Evolutionary conservation across 2,329 filamentous ascomycete genomes (phyloP), one percentile per base, ranked within the genome.

Genomic region (Apiospora arundinis): DNA sequence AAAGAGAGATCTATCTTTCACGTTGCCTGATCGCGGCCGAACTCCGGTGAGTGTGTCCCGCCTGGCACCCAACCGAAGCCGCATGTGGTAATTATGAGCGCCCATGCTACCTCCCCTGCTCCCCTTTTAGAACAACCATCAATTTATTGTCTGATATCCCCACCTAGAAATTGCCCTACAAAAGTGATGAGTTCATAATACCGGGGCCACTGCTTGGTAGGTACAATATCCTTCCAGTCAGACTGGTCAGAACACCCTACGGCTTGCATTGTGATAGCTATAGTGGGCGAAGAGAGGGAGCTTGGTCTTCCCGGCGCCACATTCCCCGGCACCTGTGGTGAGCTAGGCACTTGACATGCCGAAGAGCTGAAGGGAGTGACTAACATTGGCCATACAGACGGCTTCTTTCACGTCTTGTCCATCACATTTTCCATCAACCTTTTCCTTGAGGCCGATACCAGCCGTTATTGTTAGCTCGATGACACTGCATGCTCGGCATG

Each of bases 21-120:
- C 18, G 40, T 63, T 63, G 56, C 52, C 52, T 60, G 52, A 37
- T 60, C 28, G 52, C 32, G 56, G 56, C 56, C 56, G 28, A 37
- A 63, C 56, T 40, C 56, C 56, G 56, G 56, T 32, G 56, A 21
- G 56, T 63, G 32, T 21, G 28, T n/a, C 12, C 28, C 11, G 56
- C 28, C 56, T 23, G 40, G 56, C 56, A 63, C 12, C 56, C 56
- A 40, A 63, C 56, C 32, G 28, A 63, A 40, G 56, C 56, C 32
- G 18, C 9, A 63, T 63, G n/a, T 23, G 56, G 56, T 11, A 63
- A 40, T 37, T 40, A 40, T 63, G 56, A 14, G 52, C 52, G 52
- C 28, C 52, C 49, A 56, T 56, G 49, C 25, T 56, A 56, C 49
- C 52, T 60, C 21, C 28, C 52, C 52, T 9, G 18, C 52, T 60